phyloP scores from a whole-genome alignment of 768 basidiomycete species.

The Dentipellis sp. region DNA sequence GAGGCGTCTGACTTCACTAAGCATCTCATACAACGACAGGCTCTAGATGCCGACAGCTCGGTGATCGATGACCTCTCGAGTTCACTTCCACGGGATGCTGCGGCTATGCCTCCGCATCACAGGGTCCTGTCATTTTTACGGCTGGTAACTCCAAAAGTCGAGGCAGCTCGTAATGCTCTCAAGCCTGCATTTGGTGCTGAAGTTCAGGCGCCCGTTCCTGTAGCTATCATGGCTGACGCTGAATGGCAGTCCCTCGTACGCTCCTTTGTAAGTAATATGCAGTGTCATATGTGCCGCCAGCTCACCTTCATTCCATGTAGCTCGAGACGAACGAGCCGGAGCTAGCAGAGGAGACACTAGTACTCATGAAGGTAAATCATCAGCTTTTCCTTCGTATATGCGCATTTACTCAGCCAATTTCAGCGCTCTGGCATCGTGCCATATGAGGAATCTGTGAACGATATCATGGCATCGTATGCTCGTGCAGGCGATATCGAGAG shows the following conservation, averaged over 20 bases:
- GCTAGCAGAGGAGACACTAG: conserved; percentile 40
- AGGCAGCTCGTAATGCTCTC: conserved; percentile 5
- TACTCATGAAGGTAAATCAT: conserved; percentile 40
- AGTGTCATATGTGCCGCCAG: too few relatives aligned
- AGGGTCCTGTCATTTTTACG: conserved; percentile 5
- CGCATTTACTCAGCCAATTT: background rate
- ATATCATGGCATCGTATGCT: conserved; percentile 8
- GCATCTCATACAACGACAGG: background rate
- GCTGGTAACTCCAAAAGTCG: conserved; percentile 6
- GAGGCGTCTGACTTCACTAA: background rate
- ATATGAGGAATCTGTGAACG: conserved; percentile 23
- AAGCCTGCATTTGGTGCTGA: background rate
- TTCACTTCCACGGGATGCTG: background rate
- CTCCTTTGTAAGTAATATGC: conserved; percentile 30
- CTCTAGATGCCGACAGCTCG: background rate
- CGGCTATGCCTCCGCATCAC: background rate
- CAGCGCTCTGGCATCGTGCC: conserved; percentile 3
- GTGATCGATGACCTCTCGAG: background rate
- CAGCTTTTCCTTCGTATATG: background rate
- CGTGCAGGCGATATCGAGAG: conserved; percentile 5
- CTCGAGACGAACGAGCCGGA: conserved; percentile 34
- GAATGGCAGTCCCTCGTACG: conserved; percentile 53
- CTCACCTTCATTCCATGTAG: conserved; percentile 22
- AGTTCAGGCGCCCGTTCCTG: conserved; percentile 22
- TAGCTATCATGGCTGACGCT: conserved; percentile 35